Evolutionary conservation across 176 grass and related monocot genomes (phyloP).

Genomic region (Raddia distichophylla): DNA sequence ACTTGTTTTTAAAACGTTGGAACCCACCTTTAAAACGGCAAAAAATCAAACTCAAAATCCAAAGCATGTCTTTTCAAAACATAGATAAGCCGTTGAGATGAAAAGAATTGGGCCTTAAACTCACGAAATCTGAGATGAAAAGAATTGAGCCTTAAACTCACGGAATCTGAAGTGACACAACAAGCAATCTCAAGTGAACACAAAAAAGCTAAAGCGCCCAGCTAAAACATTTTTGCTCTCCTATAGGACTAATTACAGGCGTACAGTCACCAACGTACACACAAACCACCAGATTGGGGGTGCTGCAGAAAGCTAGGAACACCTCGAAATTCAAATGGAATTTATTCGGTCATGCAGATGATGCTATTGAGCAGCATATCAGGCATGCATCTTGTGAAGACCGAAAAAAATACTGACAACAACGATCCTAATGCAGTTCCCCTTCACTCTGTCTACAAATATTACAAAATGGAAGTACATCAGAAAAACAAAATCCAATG

Average conservation of each 20-base stretch:
- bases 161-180: neutral
- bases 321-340: neutral
- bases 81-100: too few relatives aligned
- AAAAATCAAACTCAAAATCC: too few relatives aligned
- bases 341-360: constrained; percentile 28
- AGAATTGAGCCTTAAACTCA: neutral
- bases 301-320: neutral
- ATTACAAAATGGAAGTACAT: constrained; percentile 59
- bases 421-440: constrained; percentile 48
- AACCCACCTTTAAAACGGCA: too few relatives aligned
- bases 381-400: neutral
- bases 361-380: neutral
- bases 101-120: neutral
- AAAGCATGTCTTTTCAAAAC: too few relatives aligned
- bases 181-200: neutral
- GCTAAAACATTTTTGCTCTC: neutral
- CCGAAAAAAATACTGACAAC: neutral
- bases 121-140: neutral
- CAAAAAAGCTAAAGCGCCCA: neutral
- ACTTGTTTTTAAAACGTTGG: too few relatives aligned
- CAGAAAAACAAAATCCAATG: constrained; percentile 44
- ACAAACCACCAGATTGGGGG: neutral
- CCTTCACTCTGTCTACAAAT: constrained; percentile 51
- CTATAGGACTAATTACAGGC: neutral
- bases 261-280: neutral